Evolutionary conservation across 257 asterid species (phyloP).

Genomic region (Phtheirospermum japonicum): DNA sequence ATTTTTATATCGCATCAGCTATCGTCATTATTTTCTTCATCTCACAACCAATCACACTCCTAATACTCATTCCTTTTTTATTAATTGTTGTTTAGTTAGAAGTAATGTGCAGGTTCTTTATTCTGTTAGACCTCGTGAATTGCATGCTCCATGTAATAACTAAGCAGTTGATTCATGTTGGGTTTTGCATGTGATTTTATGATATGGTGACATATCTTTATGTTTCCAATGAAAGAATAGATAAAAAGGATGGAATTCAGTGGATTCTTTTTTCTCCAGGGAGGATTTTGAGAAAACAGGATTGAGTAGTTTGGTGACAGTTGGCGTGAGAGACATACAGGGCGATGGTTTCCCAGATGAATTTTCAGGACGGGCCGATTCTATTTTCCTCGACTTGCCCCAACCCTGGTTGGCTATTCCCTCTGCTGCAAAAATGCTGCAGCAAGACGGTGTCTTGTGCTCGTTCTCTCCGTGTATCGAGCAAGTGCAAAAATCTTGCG

Average conservation of each 20-base stretch:
- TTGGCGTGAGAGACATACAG: slow-evolving; percentile 86
- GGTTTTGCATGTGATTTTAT: slow-evolving; percentile 11
- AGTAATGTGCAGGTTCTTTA: not conserved
- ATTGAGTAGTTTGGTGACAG: slow-evolving; percentile 71
- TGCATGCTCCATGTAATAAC: not conserved
- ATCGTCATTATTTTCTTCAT: too few species aligned
- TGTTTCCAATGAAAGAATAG: too few species aligned
- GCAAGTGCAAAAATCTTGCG: slow-evolving; percentile 90
- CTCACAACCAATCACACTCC: too few species aligned
- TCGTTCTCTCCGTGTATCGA: slow-evolving; percentile 97
- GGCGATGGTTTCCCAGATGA: slow-evolving; percentile 95
- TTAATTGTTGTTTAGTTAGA: not conserved
- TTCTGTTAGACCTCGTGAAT: slow-evolving; percentile 9
- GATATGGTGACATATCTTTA: not conserved
- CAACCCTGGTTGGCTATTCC: slow-evolving; percentile 97
- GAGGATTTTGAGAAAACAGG: slow-evolving; percentile 84
- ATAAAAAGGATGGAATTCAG: too few species aligned
- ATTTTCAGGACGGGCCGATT: slow-evolving; percentile 62
- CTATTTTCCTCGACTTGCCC: slow-evolving; percentile 92
- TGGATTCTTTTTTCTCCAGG: slow-evolving; percentile 39
- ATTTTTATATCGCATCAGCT: too few species aligned
- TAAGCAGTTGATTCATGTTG: not conserved
- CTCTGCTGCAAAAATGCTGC: slow-evolving; percentile 88
- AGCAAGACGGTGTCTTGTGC: slow-evolving; percentile 87
- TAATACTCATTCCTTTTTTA: too few species aligned